Evolutionary conservation across 495 filamentous ascomycete species (phyloP).

Genomic region (Elasticomyces elasticus): DNA sequence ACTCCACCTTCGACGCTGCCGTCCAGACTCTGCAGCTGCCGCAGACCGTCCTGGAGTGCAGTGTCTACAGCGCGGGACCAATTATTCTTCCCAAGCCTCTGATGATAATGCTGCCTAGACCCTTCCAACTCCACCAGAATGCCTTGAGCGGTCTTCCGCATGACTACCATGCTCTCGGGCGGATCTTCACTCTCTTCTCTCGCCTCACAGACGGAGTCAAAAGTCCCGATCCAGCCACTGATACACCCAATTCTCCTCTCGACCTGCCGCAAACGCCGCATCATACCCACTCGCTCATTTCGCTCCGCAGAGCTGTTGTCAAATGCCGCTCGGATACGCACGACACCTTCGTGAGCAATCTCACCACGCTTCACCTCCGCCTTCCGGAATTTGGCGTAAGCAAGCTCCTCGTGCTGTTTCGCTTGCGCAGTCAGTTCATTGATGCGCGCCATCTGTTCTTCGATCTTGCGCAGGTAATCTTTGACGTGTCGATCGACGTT

Average conservation of each 20-base stretch:
- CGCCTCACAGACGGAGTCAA: conserved; percentile 68
- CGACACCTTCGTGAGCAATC: conserved; percentile 70
- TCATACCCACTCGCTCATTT: conserved; percentile 63
- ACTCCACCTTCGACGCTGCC: conserved; percentile 50
- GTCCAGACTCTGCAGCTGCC: conserved; percentile 56
- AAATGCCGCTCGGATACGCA: conserved; percentile 70
- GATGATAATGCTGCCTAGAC: conserved; percentile 82
- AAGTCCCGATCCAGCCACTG: conserved; percentile 84
- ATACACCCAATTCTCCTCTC: conserved; percentile 76
- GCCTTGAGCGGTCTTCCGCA: conserved; percentile 80
- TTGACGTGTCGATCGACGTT: conserved; percentile 99
- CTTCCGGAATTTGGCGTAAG: conserved; percentile 83
- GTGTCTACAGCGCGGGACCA: conserved; percentile 83
- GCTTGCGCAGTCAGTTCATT: conserved; percentile 88
- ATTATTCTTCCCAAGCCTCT: conserved; percentile 62
- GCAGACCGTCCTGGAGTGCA: conserved; percentile 74
- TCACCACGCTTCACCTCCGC: conserved; percentile 72
- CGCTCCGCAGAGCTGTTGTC: conserved; percentile 72
- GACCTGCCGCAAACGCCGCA: conserved; percentile 75
- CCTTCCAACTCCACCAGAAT: conserved; percentile 78
- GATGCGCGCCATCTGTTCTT: conserved; percentile 86
- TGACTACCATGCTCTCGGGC: conserved; percentile 56
- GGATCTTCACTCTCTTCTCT: conserved; percentile 52
- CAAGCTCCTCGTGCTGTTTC: conserved; percentile 76
- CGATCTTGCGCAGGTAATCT: conserved; percentile 94